Conservation (phyloP, 1,284 basidiomycete species). For the Cutaneotrichosporon spelunceum region DNA sequence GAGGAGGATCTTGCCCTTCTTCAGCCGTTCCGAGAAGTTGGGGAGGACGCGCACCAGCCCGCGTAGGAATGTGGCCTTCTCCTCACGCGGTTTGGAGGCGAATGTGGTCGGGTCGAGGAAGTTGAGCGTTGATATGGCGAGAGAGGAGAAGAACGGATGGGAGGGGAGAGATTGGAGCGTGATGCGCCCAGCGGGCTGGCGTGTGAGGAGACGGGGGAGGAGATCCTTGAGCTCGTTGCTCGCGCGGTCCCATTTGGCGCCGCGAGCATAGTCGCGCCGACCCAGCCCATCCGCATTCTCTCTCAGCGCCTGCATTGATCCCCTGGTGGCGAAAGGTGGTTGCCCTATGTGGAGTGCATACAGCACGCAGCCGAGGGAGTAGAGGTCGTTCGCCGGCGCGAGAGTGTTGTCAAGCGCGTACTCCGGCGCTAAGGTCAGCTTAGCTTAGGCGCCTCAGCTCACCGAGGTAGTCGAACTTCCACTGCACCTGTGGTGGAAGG, state of each 20-base stretch:
- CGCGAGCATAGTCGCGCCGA: constrained; percentile 39
- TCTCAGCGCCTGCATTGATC: constrained; percentile 72
- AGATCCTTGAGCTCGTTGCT: constrained; percentile 55
- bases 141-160: constrained; percentile 87
- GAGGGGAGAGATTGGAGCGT: constrained; percentile 73
- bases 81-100: constrained; percentile 87
- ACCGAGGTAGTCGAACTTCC: constrained; percentile 95
- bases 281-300: constrained; percentile 66
- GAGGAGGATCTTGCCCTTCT: constrained; percentile 87
- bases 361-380: constrained; percentile 85
- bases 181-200: constrained; percentile 68
- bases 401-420: constrained; percentile 87
- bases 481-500: constrained; percentile 76
- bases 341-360: constrained; percentile 83
- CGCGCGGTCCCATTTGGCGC: constrained; percentile 44
- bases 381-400: constrained; percentile 86
- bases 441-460: constrained; percentile 26
- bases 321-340: constrained; percentile 83
- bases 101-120: constrained; percentile 96
- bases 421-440: constrained; percentile 69
- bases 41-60: constrained; percentile 78
- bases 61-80: constrained; percentile 94
- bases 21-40: constrained; percentile 81
- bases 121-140: constrained; percentile 95
- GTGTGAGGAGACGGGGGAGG: constrained; percentile 71